Base-by-base conservation (phyloP, 352 stramenopile species). In the Pythium aristosporum region DNA sequence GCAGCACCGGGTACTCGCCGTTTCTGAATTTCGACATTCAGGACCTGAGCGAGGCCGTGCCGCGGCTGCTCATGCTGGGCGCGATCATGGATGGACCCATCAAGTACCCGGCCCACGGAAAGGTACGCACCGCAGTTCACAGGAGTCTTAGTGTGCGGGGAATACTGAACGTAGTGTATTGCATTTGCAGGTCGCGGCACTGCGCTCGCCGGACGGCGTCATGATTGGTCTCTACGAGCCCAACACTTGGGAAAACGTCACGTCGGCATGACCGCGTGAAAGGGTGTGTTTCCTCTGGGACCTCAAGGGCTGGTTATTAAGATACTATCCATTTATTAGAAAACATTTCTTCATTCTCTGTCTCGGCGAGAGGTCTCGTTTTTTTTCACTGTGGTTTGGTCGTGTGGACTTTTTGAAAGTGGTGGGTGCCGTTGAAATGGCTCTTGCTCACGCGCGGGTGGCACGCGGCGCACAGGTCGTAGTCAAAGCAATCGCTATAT, bases 171-270 rank as follows among this genome's bases (percentile, higher is more conserved):
- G 5, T 51, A 13, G 44, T 15, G 20, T 30, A 2, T 30, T 30
- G 25, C 25, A 51, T 68, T 47, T 5, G 46, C 25, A 94, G 82
- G 83, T 97, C 41, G 90, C 89, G 13, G 84, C 87, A 16, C 48
- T 97, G 39, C 90, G 90, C 21, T 96, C 85, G 23, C 90, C 90
- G 0, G 90, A 97, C 65, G 90, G 90, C 44, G 85, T 96, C 54
- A 97, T 97, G 90, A 96, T 97, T 57, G 90, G 90, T 5, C 76
- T 97, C 25, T 97, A 97, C 67, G 88, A 97, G 62, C 85, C 89
- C 25, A 96, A 96, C 63, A 87, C 84, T 49, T 92, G 83, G 84
- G 84, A 92, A 6, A 91, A 88, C 51, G 86, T 91, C 47, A 94
- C 86, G 52, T 92, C 86, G 8, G 79, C 74, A 67, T 92, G 63